These are phyloP conservation scores for Thielaviopsis euricoi DNA, from an alignment of 2,329 filamentous ascomycete species.

Conservation along the genomic window DNA sequence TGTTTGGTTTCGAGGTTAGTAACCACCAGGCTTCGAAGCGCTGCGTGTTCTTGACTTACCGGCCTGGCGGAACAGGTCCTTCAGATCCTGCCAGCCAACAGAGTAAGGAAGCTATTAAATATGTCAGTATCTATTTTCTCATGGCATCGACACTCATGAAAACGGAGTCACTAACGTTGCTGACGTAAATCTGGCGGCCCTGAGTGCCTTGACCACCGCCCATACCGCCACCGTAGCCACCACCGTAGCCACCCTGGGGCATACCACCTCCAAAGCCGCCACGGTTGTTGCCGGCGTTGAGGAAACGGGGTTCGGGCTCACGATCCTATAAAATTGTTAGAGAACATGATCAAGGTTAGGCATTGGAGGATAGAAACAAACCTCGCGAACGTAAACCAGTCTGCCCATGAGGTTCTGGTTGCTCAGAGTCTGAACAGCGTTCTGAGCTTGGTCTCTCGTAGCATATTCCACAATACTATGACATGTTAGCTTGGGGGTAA, in stretches of 20 bases:
- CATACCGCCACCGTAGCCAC: slow-evolving; percentile 35
- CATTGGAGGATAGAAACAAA: slow-evolving; percentile 25
- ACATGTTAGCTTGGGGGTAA: background rate
- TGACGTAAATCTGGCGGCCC: slow-evolving; percentile 86
- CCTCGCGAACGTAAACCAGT: slow-evolving; percentile 96
- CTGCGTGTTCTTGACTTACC: slow-evolving; percentile 42
- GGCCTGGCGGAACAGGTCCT: slow-evolving; percentile 96
- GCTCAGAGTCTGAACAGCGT: slow-evolving; percentile 91
- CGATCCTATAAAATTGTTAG: slow-evolving; percentile 50
- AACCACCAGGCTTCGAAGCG: background rate
- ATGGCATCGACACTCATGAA: slow-evolving; percentile 12
- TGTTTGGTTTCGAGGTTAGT: slow-evolving; percentile 12
- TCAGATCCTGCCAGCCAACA: slow-evolving; percentile 96
- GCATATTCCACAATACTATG: slow-evolving; percentile 99
- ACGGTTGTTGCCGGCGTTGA: slow-evolving; percentile 47
- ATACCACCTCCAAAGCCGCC: slow-evolving; percentile 33
- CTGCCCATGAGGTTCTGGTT: slow-evolving; percentile 98
- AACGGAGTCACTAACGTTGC: slow-evolving; percentile 65
- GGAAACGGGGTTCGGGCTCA: slow-evolving; percentile 94
- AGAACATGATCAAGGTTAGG: background rate
- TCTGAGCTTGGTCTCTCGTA: slow-evolving; percentile 96
- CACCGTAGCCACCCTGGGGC: slow-evolving; percentile 32
- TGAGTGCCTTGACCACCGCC: slow-evolving; percentile 32
- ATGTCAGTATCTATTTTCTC: slow-evolving; percentile 17
- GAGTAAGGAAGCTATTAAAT: slow-evolving; percentile 72